These are phyloP conservation scores for Yarrowia sp. DNA, from an alignment of 805 yeast species.

Conservation along the genomic window DNA sequence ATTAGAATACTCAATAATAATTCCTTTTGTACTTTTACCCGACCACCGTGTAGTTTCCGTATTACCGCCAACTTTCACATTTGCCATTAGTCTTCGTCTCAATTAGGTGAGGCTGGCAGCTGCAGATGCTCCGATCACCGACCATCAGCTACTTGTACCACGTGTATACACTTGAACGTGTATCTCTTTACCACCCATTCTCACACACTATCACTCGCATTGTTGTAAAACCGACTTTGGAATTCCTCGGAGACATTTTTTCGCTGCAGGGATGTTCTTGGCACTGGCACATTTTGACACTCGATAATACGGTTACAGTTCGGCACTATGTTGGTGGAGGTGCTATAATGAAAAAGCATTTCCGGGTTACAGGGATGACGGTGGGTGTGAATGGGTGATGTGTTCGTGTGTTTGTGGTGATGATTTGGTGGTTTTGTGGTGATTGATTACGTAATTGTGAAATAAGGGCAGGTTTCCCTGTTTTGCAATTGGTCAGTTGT, in stretches of 20 bases:
- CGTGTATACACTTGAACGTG: background rate
- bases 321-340: no score
- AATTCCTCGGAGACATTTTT: background rate
- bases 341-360: background rate
- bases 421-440: no score
- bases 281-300: background rate
- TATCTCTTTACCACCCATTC: background rate
- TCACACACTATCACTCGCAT: background rate
- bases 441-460: no score
- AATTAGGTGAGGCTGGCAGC: no score
- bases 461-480: no score
- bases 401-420: no score
- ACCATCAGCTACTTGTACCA: no score
- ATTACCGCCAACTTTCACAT: conserved; percentile 4
- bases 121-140: no score
- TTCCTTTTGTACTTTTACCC: conserved; percentile 21
- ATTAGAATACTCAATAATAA: conserved; percentile 28
- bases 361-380: no score
- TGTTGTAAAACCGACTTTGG: background rate
- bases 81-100: conserved; percentile 8
- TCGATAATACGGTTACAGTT: conserved; percentile 9
- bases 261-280: conserved; percentile 15
- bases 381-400: no score
- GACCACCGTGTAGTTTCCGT: background rate
- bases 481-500: no score